Percentiles rank a stretch among this genome's conserved stretches.
phyloP scores from a whole-genome alignment of 768 basidiomycete genomes.

The Cubamyces sp. region DNA sequence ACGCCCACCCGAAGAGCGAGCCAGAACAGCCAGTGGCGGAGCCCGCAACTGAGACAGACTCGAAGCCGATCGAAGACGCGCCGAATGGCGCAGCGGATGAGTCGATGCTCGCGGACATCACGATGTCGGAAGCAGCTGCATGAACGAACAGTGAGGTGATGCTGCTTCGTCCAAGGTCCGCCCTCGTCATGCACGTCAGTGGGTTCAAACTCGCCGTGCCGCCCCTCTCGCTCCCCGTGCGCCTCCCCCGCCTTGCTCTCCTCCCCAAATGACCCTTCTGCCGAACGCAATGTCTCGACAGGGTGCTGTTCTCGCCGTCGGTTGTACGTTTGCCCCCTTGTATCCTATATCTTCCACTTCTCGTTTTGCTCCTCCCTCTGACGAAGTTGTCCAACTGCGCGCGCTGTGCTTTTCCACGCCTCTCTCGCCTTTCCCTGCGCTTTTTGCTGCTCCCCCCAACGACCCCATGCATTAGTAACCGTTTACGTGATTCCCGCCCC shows the following conservation, averaged over 20 bases:
- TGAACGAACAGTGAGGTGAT: slow-evolving; percentile 4
- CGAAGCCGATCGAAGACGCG: slow-evolving; percentile 24
- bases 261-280: background rate
- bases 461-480: background rate
- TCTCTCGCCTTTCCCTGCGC: background rate
- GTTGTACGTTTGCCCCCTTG: slow-evolving; percentile 24
- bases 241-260: background rate
- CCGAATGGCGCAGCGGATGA: slow-evolving; percentile 30
- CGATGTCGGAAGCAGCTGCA: slow-evolving; percentile 35
- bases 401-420: slow-evolving; percentile 10
- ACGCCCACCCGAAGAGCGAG: slow-evolving; percentile 5
- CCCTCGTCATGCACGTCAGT: background rate
- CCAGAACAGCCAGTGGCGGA: slow-evolving; percentile 18
- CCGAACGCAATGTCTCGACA: slow-evolving; percentile 15
- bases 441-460: background rate
- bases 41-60: slow-evolving; percentile 22
- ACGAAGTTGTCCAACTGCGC: slow-evolving; percentile 11
- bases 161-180: background rate
- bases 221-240: background rate
- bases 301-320: slow-evolving; percentile 11
- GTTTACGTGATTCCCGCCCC: background rate
- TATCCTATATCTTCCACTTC: slow-evolving; percentile 22
- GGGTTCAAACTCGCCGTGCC: background rate
- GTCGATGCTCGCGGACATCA: slow-evolving; percentile 32
- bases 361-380: background rate